Base-by-base conservation (phyloP, 441 rosid genomes). In the Gossypium davidsonii region DNA sequence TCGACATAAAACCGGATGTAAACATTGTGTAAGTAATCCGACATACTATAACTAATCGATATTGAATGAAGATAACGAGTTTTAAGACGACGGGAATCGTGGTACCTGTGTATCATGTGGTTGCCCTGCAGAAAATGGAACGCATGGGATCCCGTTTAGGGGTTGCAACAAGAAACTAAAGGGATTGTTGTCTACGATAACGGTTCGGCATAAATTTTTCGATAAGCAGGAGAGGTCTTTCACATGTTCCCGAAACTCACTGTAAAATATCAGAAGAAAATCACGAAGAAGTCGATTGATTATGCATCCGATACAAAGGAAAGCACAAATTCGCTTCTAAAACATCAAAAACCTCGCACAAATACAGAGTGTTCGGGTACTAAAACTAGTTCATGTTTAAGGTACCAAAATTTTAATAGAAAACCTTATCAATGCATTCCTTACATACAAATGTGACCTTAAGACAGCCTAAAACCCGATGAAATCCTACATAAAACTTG, bases 111-210 rank as follows among this genome's bases (percentile, higher is more conserved):
- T 83, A 59, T 94, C 99, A 18, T 82, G 79, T 2, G 92, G 89
- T 75, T 89, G 94, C 49, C 90, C 96, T 0, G 92, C 93, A 26
- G 96, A 88, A 81, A 94, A 94, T 9, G 98, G 91, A 79, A 91
- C 60, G 73, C 97, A 94, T 14, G 99, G 99, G 78, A 94, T 92
- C 74, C 98, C 99, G 73, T 94, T 94, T 7, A 88, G 59, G 31
- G 99, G 99, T 81, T 94, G 99, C 82, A 94, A 79, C 75, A 92
- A 76, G 82, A 92, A 92, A 85, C 99, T 94, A 88, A 92, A 94
- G 0, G 99, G 99, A 73, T 94, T 94, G 81, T 94, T 94, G 82
- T 94, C 98, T 11, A 94, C 94, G 6, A 94, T 85, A 68, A 94
- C 96, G 39, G 85, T 89, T 56, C 96, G 87, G 72, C 83, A 71